Evolutionary conservation across 192 early-diverging fungal genomes (phyloP).

Genomic region (Geranomyces michiganensis): DNA sequence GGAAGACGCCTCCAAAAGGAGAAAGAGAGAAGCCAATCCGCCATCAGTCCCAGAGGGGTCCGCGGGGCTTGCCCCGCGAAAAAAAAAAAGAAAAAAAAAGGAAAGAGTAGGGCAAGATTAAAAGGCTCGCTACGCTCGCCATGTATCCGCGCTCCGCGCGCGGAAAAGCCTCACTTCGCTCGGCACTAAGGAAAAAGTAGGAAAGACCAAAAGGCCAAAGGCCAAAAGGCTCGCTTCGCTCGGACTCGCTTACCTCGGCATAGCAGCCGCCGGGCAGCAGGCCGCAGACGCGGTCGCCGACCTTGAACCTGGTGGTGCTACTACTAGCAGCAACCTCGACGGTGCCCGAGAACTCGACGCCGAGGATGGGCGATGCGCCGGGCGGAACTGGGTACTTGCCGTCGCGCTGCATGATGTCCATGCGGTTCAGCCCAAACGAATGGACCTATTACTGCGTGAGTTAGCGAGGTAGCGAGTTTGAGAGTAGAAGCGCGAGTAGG

Average conservation of each 20-base stretch:
- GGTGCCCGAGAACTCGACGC: conserved; percentile 73
- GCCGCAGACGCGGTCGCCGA: conserved; percentile 81
- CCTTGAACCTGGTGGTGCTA: conserved; percentile 49
- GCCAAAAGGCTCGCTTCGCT: too few relatives aligned
- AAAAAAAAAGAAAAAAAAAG: too few relatives aligned
- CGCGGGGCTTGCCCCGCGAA: too few relatives aligned
- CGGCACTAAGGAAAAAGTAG: too few relatives aligned
- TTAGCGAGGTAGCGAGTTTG: background rate
- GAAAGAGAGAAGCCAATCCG: too few relatives aligned
- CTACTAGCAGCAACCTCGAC: conserved; percentile 54
- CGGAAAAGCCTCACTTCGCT: too few relatives aligned
- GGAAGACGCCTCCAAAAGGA: too few relatives aligned
- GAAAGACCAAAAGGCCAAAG: too few relatives aligned
- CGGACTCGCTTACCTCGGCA: conserved; percentile 71
- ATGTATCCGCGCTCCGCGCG: too few relatives aligned
- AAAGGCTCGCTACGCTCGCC: too few relatives aligned
- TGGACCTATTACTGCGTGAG: conserved; percentile 39
- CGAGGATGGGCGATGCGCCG: conserved; percentile 66
- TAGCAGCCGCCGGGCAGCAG: conserved; percentile 75
- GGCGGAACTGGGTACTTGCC: conserved; percentile 70
- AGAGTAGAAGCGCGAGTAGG: background rate
- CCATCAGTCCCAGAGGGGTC: too few relatives aligned
- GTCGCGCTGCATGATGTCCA: conserved; percentile 76
- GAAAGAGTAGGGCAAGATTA: too few relatives aligned
- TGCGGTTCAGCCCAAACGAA: conserved; percentile 72